Evolutionary conservation across 192 early-diverging fungal genomes (phyloP).

Genomic region (Rhizophagus prolifer): DNA sequence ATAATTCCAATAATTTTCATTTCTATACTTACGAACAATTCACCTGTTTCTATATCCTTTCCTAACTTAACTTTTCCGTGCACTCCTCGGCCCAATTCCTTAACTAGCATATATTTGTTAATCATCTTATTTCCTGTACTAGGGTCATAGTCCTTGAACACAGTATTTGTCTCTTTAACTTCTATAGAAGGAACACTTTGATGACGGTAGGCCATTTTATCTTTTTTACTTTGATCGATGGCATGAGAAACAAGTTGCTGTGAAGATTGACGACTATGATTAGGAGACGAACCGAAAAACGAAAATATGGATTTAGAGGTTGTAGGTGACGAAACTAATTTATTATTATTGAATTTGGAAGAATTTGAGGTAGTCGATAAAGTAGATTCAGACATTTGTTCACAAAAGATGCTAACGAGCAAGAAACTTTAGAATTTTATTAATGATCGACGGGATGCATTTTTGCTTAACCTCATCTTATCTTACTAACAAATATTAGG

Average conservation of each 20-base stretch:
- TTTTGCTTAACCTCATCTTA: too few species aligned
- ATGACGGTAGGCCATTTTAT: neutral
- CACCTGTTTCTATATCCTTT: conserved; percentile 76
- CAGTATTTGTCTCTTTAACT: conserved; percentile 82
- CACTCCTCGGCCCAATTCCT: conserved; percentile 88
- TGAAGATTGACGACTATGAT: neutral
- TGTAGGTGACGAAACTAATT: neutral
- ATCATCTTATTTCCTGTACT: conserved; percentile 91
- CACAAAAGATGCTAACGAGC: too few species aligned
- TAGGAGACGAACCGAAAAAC: neutral
- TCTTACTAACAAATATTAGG: too few species aligned
- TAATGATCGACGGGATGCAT: too few species aligned
- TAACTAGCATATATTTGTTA: conserved; percentile 91
- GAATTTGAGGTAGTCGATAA: neutral
- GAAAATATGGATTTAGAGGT: neutral
- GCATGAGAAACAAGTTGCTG: neutral
- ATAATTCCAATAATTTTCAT: too few species aligned
- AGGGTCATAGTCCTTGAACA: conserved; percentile 82
- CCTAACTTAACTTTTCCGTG: conserved; percentile 96
- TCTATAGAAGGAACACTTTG: neutral
- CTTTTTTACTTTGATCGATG: neutral
- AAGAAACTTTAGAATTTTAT: too few species aligned
- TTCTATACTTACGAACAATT: conserved; percentile 68
- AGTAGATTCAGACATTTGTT: neutral
- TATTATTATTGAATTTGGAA: neutral